These are phyloP conservation scores for Plasmopara viticola DNA, from an alignment of 352 stramenopile genomes.

Conservation along the genomic window DNA sequence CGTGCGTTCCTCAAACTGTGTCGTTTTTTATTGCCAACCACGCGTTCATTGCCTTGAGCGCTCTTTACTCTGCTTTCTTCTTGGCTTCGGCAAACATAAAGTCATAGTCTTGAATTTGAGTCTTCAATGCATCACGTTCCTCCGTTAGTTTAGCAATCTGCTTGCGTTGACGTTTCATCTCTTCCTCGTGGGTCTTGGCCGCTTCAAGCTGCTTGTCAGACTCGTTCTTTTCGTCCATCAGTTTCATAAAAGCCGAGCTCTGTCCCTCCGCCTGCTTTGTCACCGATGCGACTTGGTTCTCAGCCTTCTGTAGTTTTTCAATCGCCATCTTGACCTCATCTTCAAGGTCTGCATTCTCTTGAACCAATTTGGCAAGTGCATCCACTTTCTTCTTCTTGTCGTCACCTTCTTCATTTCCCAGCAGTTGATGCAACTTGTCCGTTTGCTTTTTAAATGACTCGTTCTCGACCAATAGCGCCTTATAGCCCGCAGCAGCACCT, in stretches of 20 bases:
- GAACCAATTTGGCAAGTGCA: conserved; percentile 44
- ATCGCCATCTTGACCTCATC: conserved; percentile 29
- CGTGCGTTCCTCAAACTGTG: conserved; percentile 2
- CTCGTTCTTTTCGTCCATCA: conserved; percentile 70
- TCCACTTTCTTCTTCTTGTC: conserved; percentile 41
- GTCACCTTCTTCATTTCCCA: conserved; percentile 29
- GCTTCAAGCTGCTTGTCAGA: conserved; percentile 44
- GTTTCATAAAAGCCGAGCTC: conserved; percentile 74
- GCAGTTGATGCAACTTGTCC: conserved; percentile 53
- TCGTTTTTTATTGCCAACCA: neutral
- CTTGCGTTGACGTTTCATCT: conserved; percentile 36
- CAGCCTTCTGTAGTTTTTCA: conserved; percentile 41
- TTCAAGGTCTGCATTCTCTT: conserved; percentile 54
- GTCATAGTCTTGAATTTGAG: conserved; percentile 83
- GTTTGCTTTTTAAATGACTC: conserved; percentile 60
- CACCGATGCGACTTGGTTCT: conserved; percentile 43
- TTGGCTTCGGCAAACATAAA: conserved; percentile 87
- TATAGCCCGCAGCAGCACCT: conserved; percentile 55
- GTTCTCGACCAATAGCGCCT: conserved; percentile 61
- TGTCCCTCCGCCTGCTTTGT: conserved; percentile 78
- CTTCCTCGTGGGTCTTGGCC: conserved; percentile 35
- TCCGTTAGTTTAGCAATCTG: conserved; percentile 45
- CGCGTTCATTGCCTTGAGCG: neutral
- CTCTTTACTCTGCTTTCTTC: conserved; percentile 75
- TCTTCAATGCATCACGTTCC: conserved; percentile 68